phyloP scores from a whole-genome alignment of 371 early-diverging fungal species.

The Zychaea mexicana region DNA sequence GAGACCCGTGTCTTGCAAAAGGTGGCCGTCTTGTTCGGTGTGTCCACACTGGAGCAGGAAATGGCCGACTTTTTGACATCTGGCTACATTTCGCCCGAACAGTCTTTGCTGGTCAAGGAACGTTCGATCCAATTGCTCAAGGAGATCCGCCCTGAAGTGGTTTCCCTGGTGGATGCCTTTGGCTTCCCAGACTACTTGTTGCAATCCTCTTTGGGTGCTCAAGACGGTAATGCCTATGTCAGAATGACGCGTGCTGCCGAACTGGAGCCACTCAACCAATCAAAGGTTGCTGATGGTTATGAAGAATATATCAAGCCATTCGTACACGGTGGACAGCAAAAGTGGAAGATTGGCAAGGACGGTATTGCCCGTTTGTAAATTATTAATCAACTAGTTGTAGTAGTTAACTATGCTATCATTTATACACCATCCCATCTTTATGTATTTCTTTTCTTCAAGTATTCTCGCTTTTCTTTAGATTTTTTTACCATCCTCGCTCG shows the following conservation, averaged over 20 bases:
- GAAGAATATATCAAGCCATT: constrained; percentile 58
- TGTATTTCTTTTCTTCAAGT: no score
- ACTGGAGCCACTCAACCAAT: constrained; percentile 68
- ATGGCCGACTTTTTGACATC: constrained; percentile 65
- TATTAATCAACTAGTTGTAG: no score
- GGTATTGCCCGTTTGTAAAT: constrained; percentile 40
- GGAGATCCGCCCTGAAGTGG: constrained; percentile 68
- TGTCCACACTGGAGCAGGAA: constrained; percentile 66
- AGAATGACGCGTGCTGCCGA: constrained; percentile 66
- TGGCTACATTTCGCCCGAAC: constrained; percentile 52
- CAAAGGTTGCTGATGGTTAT: constrained; percentile 49
- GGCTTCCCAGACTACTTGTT: constrained; percentile 70
- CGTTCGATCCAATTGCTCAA: constrained; percentile 46
- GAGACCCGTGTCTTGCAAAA: constrained; percentile 12
- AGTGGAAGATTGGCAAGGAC: constrained; percentile 34
- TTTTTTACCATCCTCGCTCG: no score
- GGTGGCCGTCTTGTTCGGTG: constrained; percentile 36
- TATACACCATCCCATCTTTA: no score
- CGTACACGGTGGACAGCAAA: constrained; percentile 37
- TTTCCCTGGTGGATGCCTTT: constrained; percentile 75
- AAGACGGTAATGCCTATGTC: constrained; percentile 74
- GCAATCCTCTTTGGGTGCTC: constrained; percentile 74
- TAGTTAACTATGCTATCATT: no score
- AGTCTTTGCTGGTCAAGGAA: constrained; percentile 51
- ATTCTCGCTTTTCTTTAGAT: no score